Evolutionary conservation across 1,139 yeast species (phyloP), one percentile per base, ranked within the genome.

Genomic region (Candida sp.): DNA sequence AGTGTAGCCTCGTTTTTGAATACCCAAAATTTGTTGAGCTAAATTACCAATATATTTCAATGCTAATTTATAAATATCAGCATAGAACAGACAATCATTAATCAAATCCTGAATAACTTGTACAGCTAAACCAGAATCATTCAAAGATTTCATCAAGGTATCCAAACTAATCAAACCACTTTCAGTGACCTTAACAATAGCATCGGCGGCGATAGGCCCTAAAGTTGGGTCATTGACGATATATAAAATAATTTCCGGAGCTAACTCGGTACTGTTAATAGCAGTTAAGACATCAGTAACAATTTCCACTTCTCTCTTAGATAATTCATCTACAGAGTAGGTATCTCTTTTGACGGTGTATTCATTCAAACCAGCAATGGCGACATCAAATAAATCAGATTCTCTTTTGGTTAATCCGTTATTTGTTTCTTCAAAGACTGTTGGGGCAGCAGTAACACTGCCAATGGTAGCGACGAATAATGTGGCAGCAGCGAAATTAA

Each of bases 81-180:
- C 63, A 52, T 73, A 73, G 58, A 72, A 68, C 22, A 59, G 49
- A 66, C 78, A 73, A 56, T 73, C 69, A 46, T 48, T 51, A 51
- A 73, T 68, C 53, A 73, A 59, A 51, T 61, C 62, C 43, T 66
- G 52, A 45, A 73, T 66, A 44, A 72, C 72, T 29, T 54, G 58
- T 39, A 61, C 69, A 38, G 75, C 74, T 52, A 73, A 67, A 39
- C 77, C 77, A 35, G 77, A 71, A 45, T 72, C 71, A 50, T 67
- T 67, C 55, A 73, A 66, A 27, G 76, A 66, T 44, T 61, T 68
- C 52, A 72, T 61, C 55, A 73, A 68, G 9, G 77, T 68, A 39
- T 57, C 56, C 49, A 72, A 47, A 50, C 71, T 63, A 46, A 73
- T 54, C 36, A 53, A 38, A 50, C 73, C 73, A 45, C 58, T 57